Evolutionary conservation across 2,329 filamentous ascomycete genomes (phyloP).

Genomic region (Trichoderma gracile): DNA sequence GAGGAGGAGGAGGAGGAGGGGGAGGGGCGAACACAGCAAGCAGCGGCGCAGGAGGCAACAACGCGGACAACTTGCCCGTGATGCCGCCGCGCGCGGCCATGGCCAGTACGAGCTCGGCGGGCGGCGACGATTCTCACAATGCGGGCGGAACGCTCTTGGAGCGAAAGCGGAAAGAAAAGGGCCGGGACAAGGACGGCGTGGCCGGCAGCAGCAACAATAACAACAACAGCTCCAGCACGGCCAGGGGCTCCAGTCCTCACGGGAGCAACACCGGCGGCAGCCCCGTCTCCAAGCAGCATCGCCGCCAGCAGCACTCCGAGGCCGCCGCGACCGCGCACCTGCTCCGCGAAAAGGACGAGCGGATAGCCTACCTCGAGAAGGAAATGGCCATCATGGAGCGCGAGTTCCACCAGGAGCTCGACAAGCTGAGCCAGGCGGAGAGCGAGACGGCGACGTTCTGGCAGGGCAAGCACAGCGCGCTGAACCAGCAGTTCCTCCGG

Average conservation of each 20-base stretch:
- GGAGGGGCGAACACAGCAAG: slow-evolving; percentile 1
- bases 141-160: slow-evolving; percentile 38
- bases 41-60: slow-evolving; percentile 30
- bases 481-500: slow-evolving; percentile 55
- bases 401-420: slow-evolving; percentile 56
- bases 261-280: slow-evolving; percentile 20
- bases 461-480: slow-evolving; percentile 55
- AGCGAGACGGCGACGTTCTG: slow-evolving; percentile 58
- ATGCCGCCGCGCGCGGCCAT: slow-evolving; percentile 38
- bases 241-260: too few species aligned
- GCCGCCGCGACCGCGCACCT: slow-evolving; percentile 32
- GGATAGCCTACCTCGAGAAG: slow-evolving; percentile 54
- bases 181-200: slow-evolving; percentile 34
- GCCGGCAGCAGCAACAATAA: slow-evolving; percentile 20
- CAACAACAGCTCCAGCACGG: slow-evolving; percentile 14
- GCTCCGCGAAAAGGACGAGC: slow-evolving; percentile 51
- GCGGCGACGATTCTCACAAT: slow-evolving; percentile 34
- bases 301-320: slow-evolving; percentile 1
- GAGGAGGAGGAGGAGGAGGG: slow-evolving; percentile 7
- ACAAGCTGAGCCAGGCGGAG: slow-evolving; percentile 55
- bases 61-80: slow-evolving; percentile 34
- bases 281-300: slow-evolving; percentile 22
- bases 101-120: slow-evolving; percentile 30
- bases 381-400: slow-evolving; percentile 55
- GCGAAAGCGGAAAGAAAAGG: slow-evolving; percentile 38